phyloP scores from a whole-genome alignment of 108 stramenopile species.

The Aureococcus anophagefferens region DNA sequence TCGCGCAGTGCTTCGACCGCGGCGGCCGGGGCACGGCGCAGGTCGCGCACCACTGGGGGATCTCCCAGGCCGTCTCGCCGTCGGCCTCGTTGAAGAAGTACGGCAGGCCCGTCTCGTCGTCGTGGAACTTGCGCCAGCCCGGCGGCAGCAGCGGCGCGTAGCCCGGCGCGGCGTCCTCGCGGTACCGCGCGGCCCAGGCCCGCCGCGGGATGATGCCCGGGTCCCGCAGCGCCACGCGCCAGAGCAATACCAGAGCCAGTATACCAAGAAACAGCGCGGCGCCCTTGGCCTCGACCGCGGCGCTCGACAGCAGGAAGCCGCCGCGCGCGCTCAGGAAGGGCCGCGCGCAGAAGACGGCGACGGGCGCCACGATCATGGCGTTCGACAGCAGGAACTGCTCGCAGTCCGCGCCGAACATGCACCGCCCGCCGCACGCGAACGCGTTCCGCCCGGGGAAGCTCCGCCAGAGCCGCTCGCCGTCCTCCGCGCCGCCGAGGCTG shows the following conservation, averaged over 20 bases:
- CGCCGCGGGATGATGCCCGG: neutral
- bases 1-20: constrained; percentile 42
- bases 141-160: neutral
- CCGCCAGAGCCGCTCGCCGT: too few species aligned
- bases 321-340: neutral
- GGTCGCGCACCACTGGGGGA: neutral
- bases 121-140: neutral
- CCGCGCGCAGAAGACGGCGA: neutral
- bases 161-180: neutral
- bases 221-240: neutral
- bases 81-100: neutral
- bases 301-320: too few species aligned
- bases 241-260: neutral
- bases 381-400: neutral
- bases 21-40: constrained; percentile 6
- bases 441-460: too few species aligned
- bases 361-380: neutral
- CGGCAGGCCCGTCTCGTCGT: constrained; percentile 1
- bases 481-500: too few species aligned
- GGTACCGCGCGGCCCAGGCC: too few species aligned
- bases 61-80: neutral
- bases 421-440: too few species aligned
- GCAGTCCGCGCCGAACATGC: neutral
- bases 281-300: neutral
- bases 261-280: neutral